These are phyloP conservation scores for Pyropia yezoensis DNA, from an alignment of 23 red algal genomes.

Conservation along the genomic window DNA sequence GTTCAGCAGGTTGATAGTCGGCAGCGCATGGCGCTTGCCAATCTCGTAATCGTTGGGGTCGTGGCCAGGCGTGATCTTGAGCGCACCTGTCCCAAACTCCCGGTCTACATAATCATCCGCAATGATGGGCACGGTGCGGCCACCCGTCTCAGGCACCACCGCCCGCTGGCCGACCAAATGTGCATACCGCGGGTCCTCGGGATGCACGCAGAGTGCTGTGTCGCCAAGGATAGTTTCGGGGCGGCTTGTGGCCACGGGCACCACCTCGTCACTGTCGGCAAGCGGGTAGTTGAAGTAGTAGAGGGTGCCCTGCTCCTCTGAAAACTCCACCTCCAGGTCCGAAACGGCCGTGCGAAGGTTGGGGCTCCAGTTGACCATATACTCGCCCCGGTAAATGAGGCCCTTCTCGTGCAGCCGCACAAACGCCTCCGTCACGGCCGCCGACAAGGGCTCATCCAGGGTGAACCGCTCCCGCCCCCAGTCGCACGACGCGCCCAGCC, in stretches of 20 bases:
- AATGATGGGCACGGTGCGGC: conserved; percentile 74
- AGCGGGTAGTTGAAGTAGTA: conserved; percentile 90
- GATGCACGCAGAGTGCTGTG: conserved; percentile 90
- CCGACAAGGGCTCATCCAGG: conserved; percentile 44
- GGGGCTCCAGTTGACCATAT: conserved; percentile 99
- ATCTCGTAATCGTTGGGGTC: conserved; percentile 92
- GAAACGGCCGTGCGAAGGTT: conserved; percentile 83
- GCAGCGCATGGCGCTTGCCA: conserved; percentile 71
- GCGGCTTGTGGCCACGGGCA: conserved; percentile 85
- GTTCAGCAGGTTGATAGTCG: conserved; percentile 77
- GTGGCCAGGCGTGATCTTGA: conserved; percentile 98
- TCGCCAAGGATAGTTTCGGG: conserved; percentile 97
- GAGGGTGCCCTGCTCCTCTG: conserved; percentile 83
- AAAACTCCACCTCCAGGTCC: conserved; percentile 95
- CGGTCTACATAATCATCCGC: conserved; percentile 87
- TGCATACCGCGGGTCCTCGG: conserved; percentile 58
- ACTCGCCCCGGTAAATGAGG: conserved; percentile 80
- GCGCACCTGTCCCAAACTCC: conserved; percentile 91
- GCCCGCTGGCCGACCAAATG: conserved; percentile 58
- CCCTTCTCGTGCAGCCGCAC: conserved; percentile 75
- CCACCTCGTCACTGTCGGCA: conserved; percentile 35
- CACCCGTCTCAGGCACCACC: conserved; percentile 52
- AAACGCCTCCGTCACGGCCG: conserved; percentile 82
- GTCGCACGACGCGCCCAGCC: conserved; percentile 87
- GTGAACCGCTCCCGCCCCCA: conserved; percentile 85